Evolutionary conservation across 371 early-diverging fungal species (phyloP), one percentile per base, ranked within the genome.

Genomic region (Homolaphlyctis polyrhiza): DNA sequence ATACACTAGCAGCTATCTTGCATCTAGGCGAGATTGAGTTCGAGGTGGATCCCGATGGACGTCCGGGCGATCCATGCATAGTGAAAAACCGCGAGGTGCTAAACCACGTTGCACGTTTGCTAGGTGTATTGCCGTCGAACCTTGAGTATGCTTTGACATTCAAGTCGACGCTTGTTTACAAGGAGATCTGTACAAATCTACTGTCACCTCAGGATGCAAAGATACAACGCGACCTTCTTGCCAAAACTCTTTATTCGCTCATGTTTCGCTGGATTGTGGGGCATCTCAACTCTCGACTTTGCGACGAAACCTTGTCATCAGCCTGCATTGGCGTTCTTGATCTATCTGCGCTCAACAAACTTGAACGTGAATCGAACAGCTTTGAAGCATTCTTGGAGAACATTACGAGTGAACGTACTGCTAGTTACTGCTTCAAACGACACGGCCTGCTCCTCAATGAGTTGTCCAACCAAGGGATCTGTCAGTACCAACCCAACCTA

Each of bases 21-120:
- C 90, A 92, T 66, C 83, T 98, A 34, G 94, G 95, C 47, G 93
- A 94, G 74, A 75, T 98, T 63, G 71, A 81, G 27, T 98, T 96
- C 70, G 57, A 68, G 52, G 79, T 76, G 43, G 71, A 70, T 55
- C 61, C 11, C 8, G 27, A 11, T 25, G 52, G 32, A 11, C 49
- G 30, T 43, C 73, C 70, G 58, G 72, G 76, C 63, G 75, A 79
- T 27, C 64, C 76, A 4, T 74, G 73, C 54, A 63, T 60, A 25
- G 70, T 79, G 23, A 79, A 74, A 58, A 79, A 74, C 35, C 69
- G 74, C 58, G 70, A 75, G 25, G 48, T 58, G 36, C 63, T 76
- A 29, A 65, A 70, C 27, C 45, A 88, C 45, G 89, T 89, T 1
- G 90, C 98, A 0, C 88, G 88, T 57, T 80, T 95, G 34, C 77